These are phyloP conservation scores for Aulographum hederae DNA, from an alignment of 2,329 filamentous ascomycete genomes.

Conservation along the genomic window DNA sequence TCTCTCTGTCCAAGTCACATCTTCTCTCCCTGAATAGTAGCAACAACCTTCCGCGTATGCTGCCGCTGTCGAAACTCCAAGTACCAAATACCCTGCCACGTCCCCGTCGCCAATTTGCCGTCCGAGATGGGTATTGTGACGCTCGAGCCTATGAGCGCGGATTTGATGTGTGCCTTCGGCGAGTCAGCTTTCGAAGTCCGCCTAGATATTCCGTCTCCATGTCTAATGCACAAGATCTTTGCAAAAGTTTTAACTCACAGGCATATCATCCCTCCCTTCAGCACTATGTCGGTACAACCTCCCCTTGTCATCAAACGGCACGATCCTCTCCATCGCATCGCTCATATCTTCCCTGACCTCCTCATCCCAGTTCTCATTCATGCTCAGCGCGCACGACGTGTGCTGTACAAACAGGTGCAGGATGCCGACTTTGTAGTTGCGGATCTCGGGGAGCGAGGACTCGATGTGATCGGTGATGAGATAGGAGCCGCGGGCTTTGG, in stretches of 20 bases:
- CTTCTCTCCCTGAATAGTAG: slow-evolving; percentile 84
- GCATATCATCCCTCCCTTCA: slow-evolving; percentile 88
- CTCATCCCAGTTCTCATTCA: slow-evolving; percentile 82
- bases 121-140: slow-evolving; percentile 83
- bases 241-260: slow-evolving; percentile 43
- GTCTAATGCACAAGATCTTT: not conserved
- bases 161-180: slow-evolving; percentile 81
- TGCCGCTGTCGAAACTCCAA: slow-evolving; percentile 66
- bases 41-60: slow-evolving; percentile 68
- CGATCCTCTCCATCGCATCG: slow-evolving; percentile 80
- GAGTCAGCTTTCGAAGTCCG: too few relatives aligned
- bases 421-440: slow-evolving; percentile 66
- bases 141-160: slow-evolving; percentile 70
- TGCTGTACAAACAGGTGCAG: slow-evolving; percentile 90
- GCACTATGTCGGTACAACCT: slow-evolving; percentile 70
- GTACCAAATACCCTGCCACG: slow-evolving; percentile 90
- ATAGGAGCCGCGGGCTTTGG: slow-evolving; percentile 72
- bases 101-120: slow-evolving; percentile 52
- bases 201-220: not conserved
- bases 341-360: slow-evolving; percentile 90
- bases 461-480: slow-evolving; percentile 74
- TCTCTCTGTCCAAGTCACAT: too few relatives aligned
- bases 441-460: slow-evolving; percentile 58
- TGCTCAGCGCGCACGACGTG: slow-evolving; percentile 71
- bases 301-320: slow-evolving; percentile 50